Conservation (phyloP, 2,329 filamentous ascomycete genomes). For the Elsinoe arachidis region DNA sequence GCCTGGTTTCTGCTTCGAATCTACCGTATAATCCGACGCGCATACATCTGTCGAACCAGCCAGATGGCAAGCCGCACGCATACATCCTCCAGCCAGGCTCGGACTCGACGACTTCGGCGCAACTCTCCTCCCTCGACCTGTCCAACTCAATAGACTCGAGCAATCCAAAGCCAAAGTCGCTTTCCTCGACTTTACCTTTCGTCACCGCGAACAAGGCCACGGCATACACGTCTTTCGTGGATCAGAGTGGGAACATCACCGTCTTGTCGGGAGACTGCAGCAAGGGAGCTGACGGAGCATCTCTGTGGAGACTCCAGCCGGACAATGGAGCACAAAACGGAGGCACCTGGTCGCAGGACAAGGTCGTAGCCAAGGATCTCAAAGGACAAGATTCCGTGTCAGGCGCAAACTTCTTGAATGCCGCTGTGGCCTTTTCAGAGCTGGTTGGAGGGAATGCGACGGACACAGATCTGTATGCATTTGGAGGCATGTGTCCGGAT, state of each 20-base stretch:
- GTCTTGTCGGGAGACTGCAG: constrained; percentile 69
- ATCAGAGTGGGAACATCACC: constrained; percentile 59
- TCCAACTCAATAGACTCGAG: constrained; percentile 47
- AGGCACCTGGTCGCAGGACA: constrained; percentile 47
- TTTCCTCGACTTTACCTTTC: constrained; percentile 57
- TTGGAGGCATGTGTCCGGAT: constrained; percentile 81
- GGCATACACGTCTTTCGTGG: constrained; percentile 60
- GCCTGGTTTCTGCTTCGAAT: constrained; percentile 23
- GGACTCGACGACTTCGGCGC: constrained; percentile 35
- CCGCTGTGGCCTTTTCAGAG: constrained; percentile 59
- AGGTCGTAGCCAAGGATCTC: constrained; percentile 28
- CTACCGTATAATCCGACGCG: constrained; percentile 73
- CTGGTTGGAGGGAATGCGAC: constrained; percentile 46
- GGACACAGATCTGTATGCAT: constrained; percentile 57
- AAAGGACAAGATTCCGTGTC: constrained; percentile 25
- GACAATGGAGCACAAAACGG: constrained; percentile 33
- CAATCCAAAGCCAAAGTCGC: constrained; percentile 47
- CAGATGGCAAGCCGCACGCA: constrained; percentile 37
- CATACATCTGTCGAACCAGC: constrained; percentile 49
- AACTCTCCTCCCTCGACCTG: constrained; percentile 59
- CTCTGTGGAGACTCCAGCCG: constrained; percentile 61
- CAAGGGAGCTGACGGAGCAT: constrained; percentile 39
- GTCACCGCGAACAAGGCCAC: constrained; percentile 41
- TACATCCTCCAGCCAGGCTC: constrained; percentile 61
- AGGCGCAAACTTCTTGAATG: constrained; percentile 50